Conservation (phyloP, 208 protist species). For the Trichomonas gallinae region DNA sequence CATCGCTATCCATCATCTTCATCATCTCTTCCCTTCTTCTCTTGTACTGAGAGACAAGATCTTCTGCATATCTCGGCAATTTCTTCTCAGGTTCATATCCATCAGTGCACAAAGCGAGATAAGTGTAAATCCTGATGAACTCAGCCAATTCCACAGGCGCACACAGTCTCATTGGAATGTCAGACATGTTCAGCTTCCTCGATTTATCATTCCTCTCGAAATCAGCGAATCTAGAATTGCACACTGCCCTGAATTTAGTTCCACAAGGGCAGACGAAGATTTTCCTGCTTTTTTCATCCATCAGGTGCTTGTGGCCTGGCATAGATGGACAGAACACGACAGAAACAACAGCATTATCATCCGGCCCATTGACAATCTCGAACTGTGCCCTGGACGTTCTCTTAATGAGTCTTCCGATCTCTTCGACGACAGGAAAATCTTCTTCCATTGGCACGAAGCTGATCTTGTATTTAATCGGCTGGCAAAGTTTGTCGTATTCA, state of each 20-base stretch:
- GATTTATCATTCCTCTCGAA: neutral
- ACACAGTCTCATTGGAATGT: neutral
- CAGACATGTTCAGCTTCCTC: neutral
- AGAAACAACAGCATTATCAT: neutral
- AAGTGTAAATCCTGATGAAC: neutral
- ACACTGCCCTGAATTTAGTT: neutral
- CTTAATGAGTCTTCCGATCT: neutral
- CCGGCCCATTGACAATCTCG: neutral
- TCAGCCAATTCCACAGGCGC: neutral
- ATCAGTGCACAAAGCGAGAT: neutral
- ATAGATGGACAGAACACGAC: neutral
- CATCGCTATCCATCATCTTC: neutral
- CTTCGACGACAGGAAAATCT: neutral
- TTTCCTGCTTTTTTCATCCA: neutral
- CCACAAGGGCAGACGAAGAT: neutral
- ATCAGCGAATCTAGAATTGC: neutral
- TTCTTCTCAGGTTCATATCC: neutral
- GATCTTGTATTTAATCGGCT: neutral
- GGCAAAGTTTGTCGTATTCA: neutral
- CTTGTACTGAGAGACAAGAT: neutral
- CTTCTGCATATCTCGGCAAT: neutral
- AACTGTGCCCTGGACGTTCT: neutral
- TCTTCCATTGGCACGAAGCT: neutral
- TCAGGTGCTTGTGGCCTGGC: neutral
- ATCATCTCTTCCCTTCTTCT: neutral